Evolutionary conservation across 2,329 filamentous ascomycete species (phyloP).

Genomic region (Herpotrichia juniperi): DNA sequence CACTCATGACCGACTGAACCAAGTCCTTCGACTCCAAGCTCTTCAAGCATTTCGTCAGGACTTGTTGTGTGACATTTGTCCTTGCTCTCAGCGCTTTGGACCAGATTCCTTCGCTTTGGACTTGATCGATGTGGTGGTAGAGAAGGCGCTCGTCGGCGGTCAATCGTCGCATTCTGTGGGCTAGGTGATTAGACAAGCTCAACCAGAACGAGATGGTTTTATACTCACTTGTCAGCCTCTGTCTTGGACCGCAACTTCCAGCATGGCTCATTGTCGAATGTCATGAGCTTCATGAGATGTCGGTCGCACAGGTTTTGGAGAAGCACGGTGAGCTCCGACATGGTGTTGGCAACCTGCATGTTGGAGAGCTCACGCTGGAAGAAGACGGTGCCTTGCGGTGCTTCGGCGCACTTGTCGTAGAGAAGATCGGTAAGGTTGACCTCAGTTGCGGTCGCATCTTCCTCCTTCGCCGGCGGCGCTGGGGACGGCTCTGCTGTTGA

Average conservation of each 20-base stretch:
- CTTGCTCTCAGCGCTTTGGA: constrained; percentile 80
- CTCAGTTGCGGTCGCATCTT: neutral
- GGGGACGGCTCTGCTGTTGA: neutral
- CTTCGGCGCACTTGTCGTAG: constrained; percentile 46
- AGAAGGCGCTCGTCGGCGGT: constrained; percentile 79
- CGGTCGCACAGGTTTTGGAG: constrained; percentile 41
- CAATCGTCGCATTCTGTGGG: constrained; percentile 50
- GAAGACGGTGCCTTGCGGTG: constrained; percentile 43
- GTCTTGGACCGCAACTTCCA: constrained; percentile 43
- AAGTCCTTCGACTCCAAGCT: constrained; percentile 80
- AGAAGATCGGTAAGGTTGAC: constrained; percentile 32
- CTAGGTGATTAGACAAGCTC: neutral
- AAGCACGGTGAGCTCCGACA: constrained; percentile 37
- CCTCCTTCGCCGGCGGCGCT: neutral
- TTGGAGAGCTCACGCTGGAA: constrained; percentile 47
- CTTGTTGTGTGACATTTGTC: constrained; percentile 82
- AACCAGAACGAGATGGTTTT: neutral
- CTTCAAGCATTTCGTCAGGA: constrained; percentile 82
- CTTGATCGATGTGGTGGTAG: constrained; percentile 87
- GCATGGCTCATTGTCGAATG: constrained; percentile 42
- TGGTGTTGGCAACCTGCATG: constrained; percentile 43
- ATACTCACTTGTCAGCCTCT: constrained; percentile 44
- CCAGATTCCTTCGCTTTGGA: constrained; percentile 88
- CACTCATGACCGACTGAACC: constrained; percentile 88
- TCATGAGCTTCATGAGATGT: constrained; percentile 47